These are phyloP conservation scores for Cladosporium phlei DNA, from an alignment of 2,329 filamentous ascomycete genomes.

Conservation along the genomic window DNA sequence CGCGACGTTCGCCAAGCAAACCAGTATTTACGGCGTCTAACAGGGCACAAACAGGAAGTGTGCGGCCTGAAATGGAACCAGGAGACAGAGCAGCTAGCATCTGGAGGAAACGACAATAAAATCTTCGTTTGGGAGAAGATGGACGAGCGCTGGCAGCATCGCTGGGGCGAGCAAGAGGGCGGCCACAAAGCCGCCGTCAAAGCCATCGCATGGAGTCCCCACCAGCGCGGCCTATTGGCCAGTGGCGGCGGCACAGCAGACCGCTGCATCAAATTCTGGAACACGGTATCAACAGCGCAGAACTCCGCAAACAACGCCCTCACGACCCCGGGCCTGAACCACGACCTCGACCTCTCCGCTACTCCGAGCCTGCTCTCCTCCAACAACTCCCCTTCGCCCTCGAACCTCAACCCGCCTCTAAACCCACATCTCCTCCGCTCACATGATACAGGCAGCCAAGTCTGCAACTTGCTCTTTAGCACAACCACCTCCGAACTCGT, in stretches of 20 bases:
- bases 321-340: slow-evolving; percentile 23
- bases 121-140: slow-evolving; percentile 98
- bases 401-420: slow-evolving; percentile 29
- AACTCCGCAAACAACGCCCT: slow-evolving; percentile 36
- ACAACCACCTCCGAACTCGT: slow-evolving; percentile 98
- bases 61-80: slow-evolving; percentile 97
- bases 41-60: slow-evolving; percentile 96
- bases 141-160: slow-evolving; percentile 84
- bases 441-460: slow-evolving; percentile 93
- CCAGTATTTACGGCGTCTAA: slow-evolving; percentile 80
- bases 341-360: slow-evolving; percentile 24
- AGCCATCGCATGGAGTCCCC: slow-evolving; percentile 95
- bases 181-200: slow-evolving; percentile 96
- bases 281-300: slow-evolving; percentile 56
- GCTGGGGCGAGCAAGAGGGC: slow-evolving; percentile 90
- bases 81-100: slow-evolving; percentile 89
- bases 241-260: slow-evolving; percentile 95
- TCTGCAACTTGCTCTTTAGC: slow-evolving; percentile 97
- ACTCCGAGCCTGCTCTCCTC: slow-evolving; percentile 23
- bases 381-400: slow-evolving; percentile 30
- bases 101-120: slow-evolving; percentile 97
- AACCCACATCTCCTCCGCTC: slow-evolving; percentile 60
- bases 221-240: slow-evolving; percentile 89
- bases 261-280: slow-evolving; percentile 95
- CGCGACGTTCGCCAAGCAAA: slow-evolving; percentile 90